Conservation (phyloP, 306 rosid genomes). For the Comarum palustre region DNA sequence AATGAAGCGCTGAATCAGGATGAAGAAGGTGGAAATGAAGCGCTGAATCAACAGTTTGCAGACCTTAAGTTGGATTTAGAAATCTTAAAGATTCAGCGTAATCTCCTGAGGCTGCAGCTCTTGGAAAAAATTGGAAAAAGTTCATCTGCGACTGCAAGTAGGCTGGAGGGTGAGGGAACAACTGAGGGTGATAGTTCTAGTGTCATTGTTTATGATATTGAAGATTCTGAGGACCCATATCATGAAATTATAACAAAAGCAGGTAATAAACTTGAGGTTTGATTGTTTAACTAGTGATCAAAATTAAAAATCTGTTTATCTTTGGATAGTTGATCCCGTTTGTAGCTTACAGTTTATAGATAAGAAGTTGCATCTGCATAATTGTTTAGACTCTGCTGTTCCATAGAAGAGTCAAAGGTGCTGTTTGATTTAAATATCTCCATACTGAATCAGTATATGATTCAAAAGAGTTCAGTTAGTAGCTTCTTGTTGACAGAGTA, state of each 20-base stretch:
- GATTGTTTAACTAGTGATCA: neutral
- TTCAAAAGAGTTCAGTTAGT: neutral
- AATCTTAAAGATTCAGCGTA: neutral
- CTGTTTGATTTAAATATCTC: neutral
- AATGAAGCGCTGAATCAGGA: neutral
- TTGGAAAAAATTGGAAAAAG: neutral
- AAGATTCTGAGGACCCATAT: neutral
- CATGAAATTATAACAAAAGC: neutral
- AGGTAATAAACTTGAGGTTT: conserved; percentile 3
- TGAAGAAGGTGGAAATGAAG: neutral
- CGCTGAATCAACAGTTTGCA: neutral
- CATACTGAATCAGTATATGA: neutral
- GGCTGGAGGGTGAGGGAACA: neutral
- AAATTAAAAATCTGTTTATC: neutral
- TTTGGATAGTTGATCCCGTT: conserved; percentile 4
- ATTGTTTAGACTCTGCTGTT: neutral
- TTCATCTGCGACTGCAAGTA: neutral
- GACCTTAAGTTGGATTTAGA: neutral
- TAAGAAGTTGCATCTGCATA: conserved; percentile 3
- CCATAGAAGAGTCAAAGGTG: neutral
- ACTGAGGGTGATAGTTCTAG: neutral
- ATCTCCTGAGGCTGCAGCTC: neutral
- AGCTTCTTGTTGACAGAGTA: neutral
- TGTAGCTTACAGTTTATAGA: conserved; percentile 7
- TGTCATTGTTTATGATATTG: neutral